Conservation (phyloP, 805 yeast genomes). For the Ogataea ramenticola region DNA sequence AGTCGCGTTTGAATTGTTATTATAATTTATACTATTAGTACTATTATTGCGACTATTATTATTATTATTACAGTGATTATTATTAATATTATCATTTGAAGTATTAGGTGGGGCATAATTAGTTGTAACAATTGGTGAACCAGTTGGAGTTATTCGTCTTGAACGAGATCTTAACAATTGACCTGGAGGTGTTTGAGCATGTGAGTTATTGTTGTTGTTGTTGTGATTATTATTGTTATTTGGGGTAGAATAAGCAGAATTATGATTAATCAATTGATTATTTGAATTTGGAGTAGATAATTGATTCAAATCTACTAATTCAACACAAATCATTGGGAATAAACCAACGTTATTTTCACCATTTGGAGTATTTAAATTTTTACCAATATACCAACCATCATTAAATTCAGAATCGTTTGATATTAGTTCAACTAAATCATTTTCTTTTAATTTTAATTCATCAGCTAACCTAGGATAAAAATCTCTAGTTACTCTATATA, state of each 20-base stretch:
- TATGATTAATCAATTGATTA: no score
- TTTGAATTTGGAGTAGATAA: neutral
- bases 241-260: no score
- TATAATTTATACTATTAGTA: no score
- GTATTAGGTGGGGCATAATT: constrained; percentile 5
- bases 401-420: constrained; percentile 90
- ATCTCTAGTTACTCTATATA: constrained; percentile 60
- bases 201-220: constrained; percentile 14
- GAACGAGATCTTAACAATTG: constrained; percentile 49
- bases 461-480: constrained; percentile 85
- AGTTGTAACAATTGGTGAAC: constrained; percentile 17
- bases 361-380: constrained; percentile 50
- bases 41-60: no score
- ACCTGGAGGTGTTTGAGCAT: neutral
- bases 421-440: constrained; percentile 82
- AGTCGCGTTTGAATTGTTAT: neutral
- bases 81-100: neutral
- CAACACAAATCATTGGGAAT: constrained; percentile 50
- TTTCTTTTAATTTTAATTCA: constrained; percentile 72
- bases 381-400: constrained; percentile 97
- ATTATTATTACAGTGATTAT: neutral
- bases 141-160: constrained; percentile 33
- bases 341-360: constrained; percentile 62
- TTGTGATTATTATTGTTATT: neutral
- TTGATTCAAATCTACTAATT: neutral